These are phyloP conservation scores for Pythium monospermum DNA, from an alignment of 352 stramenopile species.

Conservation along the genomic window DNA sequence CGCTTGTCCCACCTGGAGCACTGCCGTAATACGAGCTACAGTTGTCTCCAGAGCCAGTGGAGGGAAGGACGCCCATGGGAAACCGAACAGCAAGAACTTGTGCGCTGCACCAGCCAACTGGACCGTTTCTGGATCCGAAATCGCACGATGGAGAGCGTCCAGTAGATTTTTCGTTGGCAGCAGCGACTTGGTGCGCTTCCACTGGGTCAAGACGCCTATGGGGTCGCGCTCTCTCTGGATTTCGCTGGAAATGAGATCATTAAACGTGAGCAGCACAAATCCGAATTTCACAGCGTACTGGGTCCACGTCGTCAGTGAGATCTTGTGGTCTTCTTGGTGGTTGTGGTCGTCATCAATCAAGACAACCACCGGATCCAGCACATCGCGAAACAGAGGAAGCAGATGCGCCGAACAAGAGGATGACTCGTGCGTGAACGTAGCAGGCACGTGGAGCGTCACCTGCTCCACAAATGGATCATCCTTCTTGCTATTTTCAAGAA, in stretches of 20 bases:
- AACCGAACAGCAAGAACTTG: constrained; percentile 41
- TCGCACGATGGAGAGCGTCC: constrained; percentile 10
- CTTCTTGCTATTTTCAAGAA: too few relatives aligned
- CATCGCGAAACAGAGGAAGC: constrained; percentile 19
- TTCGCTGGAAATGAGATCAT: constrained; percentile 15
- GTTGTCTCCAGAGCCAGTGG: constrained; percentile 24
- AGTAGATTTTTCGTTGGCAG: constrained; percentile 24
- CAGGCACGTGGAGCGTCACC: constrained; percentile 1
- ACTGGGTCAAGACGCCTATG: constrained; percentile 21
- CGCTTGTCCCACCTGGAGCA: constrained; percentile 11
- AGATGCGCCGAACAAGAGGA: too few relatives aligned
- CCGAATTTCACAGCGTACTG: not conserved
- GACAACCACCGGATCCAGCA: constrained; percentile 34
- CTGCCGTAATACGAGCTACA: constrained; percentile 17
- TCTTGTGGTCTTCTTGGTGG: not conserved
- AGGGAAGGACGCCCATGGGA: constrained; percentile 29
- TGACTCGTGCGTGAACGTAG: not conserved
- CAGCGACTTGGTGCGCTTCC: constrained; percentile 25
- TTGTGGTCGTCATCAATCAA: constrained; percentile 20
- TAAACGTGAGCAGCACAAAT: constrained; percentile 12
- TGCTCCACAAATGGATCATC: not conserved
- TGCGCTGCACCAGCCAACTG: constrained; percentile 11
- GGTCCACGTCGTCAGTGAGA: constrained; percentile 3
- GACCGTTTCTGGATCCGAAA: constrained; percentile 11
- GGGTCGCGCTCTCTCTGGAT: constrained; percentile 22